These are phyloP conservation scores for Clavulina sp. DNA, from an alignment of 768 basidiomycete species.

Conservation along the genomic window DNA sequence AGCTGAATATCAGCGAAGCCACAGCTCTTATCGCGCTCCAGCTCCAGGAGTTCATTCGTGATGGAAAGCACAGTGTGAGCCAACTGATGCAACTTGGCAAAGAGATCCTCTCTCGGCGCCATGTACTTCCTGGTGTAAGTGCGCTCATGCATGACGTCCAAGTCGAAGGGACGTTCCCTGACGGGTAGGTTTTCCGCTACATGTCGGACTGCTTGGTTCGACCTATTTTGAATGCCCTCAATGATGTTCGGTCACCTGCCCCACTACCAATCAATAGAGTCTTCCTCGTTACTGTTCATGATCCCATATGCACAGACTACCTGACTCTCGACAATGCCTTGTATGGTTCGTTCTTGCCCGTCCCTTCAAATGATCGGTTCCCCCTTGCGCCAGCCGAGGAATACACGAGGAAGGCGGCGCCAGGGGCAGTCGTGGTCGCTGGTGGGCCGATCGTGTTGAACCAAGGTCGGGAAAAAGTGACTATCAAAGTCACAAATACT, in stretches of 20 bases:
- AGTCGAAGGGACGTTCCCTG: conserved; percentile 82
- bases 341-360: conserved; percentile 86
- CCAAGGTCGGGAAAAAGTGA: conserved; percentile 46
- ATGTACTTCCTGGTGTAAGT: conserved; percentile 73
- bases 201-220: not conserved
- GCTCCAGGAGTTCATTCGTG: conserved; percentile 84
- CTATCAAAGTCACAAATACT: conserved; percentile 66
- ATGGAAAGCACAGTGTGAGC: conserved; percentile 71
- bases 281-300: conserved; percentile 94
- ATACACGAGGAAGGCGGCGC: conserved; percentile 36
- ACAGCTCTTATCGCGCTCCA: conserved; percentile 81
- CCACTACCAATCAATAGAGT: too few species aligned
- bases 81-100: conserved; percentile 93
- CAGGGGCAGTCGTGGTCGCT: conserved; percentile 60
- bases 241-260: not conserved
- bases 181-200: conserved; percentile 39
- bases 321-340: conserved; percentile 71
- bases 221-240: conserved; percentile 1
- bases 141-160: conserved; percentile 70
- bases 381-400: conserved; percentile 31
- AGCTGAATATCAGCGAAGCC: conserved; percentile 75
- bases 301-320: conserved; percentile 73
- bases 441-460: conserved; percentile 60
- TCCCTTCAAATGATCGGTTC: conserved; percentile 51
- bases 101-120: conserved; percentile 66